A percentile compares a stretch with the other conserved stretches of the same genome.
phyloP scores from a whole-genome alignment of 2,329 filamentous ascomycete genomes.

The Plenodomus lindquistii region DNA sequence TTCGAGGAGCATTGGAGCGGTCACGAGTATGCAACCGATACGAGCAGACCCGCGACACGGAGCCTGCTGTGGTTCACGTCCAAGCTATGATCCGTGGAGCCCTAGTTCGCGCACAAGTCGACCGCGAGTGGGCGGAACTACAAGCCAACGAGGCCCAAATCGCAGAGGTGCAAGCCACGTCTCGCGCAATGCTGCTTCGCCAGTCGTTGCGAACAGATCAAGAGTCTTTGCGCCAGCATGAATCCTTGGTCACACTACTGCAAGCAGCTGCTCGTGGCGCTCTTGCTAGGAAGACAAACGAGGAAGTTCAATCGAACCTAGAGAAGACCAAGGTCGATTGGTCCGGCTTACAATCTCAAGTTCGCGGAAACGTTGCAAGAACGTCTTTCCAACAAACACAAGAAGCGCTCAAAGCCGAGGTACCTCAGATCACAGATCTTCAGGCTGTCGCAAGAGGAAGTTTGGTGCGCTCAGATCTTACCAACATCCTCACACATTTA shows the following conservation, averaged over 20 bases:
- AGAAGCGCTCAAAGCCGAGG: constrained; percentile 38
- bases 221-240: constrained; percentile 42
- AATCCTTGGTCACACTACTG: constrained; percentile 54
- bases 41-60: constrained; percentile 63
- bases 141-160: constrained; percentile 56
- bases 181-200: constrained; percentile 49
- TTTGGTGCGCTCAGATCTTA: constrained; percentile 35
- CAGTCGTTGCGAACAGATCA: constrained; percentile 40
- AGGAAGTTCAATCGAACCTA: constrained; percentile 47
- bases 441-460: constrained; percentile 49
- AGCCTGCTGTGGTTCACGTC: constrained; percentile 59
- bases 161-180: constrained; percentile 45
- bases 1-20: constrained; percentile 54
- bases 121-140: constrained; percentile 40
- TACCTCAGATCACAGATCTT: constrained; percentile 38
- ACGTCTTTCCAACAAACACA: constrained; percentile 33
- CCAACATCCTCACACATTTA: constrained; percentile 46
- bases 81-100: constrained; percentile 67
- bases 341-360: constrained; percentile 50
- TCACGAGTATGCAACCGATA: constrained; percentile 56
- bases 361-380: constrained; percentile 47
- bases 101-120: constrained; percentile 62
- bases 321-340: constrained; percentile 47
- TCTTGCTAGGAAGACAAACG: constrained; percentile 46
- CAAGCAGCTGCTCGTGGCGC: constrained; percentile 67